Base-by-base conservation (phyloP, 225 moss, liverwort and hornwort genomes). In the Polytrichum commune region DNA sequence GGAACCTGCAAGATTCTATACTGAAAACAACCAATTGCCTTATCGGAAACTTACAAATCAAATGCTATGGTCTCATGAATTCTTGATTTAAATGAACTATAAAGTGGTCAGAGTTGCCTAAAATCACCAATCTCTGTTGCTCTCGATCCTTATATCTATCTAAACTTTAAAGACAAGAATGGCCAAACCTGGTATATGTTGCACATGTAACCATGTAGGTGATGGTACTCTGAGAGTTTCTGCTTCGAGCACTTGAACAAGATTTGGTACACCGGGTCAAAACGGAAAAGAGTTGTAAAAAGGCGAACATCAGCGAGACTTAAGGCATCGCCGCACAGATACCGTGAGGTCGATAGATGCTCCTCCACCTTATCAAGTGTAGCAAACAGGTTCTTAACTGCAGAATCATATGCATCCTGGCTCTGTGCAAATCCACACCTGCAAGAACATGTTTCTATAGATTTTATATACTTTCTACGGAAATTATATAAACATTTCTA, bases 241-340 rank as follows among this genome's bases (percentile, higher is more conserved):
- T 98, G 94, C 84, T 86, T 90, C 60, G 95, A 85, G 83, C 98
- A 98, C 73, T 98, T 98, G 87, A 98, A 95, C 63, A 98, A 67
- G 25, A 83, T 90, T 74, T 89, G 90, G 72, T 98, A 98, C 13
- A 95, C 98, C 6, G 98, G 76, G 79, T 98, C 98, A 65, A 98
- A 98, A n/a, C 98, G 88, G 56, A 91, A 90, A 30, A 98, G 76
- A 2, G 98, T 98, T 28, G 98, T 98, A 80, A 98, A 98, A 35
- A 98, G 72, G 23, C 95, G 78, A 8, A 98, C 71, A 62, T 98
- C 98, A 4, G 98, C 98, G 9, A 98, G 76, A 29, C 93, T 93
- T 68, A 98, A 75, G 9, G 38, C 54, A 27, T 90, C 80, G 38
- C 95, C 93, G 54, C 98, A 98, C 1, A 98, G 90, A 54, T 93